phyloP scores from a whole-genome alignment of 192 early-diverging fungal species.

The Spinellus fusiger region DNA sequence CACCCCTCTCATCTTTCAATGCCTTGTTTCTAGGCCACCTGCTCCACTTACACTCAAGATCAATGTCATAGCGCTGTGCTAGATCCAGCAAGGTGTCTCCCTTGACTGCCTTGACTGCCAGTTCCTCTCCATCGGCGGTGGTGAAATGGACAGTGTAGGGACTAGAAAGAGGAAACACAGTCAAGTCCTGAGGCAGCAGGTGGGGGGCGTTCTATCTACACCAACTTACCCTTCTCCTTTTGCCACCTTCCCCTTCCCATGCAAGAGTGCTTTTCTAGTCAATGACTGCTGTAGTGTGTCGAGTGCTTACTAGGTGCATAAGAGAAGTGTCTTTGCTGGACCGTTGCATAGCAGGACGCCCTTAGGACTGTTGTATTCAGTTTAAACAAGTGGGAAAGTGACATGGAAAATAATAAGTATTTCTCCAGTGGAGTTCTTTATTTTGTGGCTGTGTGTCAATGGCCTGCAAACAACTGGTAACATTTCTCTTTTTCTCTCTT shows the following conservation, averaged over 20 bases:
- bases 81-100: slow-evolving; percentile 89
- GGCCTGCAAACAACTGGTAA: too few species aligned
- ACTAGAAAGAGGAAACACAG: not conserved
- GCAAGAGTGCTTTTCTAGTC: slow-evolving; percentile 14
- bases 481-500: too few species aligned
- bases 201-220: not conserved
- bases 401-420: slow-evolving; percentile 2
- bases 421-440: too few species aligned
- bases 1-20: not conserved
- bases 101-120: slow-evolving; percentile 70
- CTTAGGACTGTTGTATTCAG: not conserved
- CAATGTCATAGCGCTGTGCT: slow-evolving; percentile 85
- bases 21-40: not conserved
- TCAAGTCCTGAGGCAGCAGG: not conserved
- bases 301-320: not conserved
- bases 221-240: slow-evolving; percentile 25
- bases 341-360: not conserved
- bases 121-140: slow-evolving; percentile 73
- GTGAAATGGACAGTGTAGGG: slow-evolving; percentile 74
- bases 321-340: slow-evolving; percentile 4
- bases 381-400: slow-evolving; percentile 7
- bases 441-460: too few species aligned
- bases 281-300: not conserved
- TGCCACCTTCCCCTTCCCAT: slow-evolving; percentile 21
- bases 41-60: slow-evolving; percentile 72